Evolutionary conservation across 2,329 filamentous ascomycete genomes (phyloP).

Genomic region (Cladosporium velox): DNA sequence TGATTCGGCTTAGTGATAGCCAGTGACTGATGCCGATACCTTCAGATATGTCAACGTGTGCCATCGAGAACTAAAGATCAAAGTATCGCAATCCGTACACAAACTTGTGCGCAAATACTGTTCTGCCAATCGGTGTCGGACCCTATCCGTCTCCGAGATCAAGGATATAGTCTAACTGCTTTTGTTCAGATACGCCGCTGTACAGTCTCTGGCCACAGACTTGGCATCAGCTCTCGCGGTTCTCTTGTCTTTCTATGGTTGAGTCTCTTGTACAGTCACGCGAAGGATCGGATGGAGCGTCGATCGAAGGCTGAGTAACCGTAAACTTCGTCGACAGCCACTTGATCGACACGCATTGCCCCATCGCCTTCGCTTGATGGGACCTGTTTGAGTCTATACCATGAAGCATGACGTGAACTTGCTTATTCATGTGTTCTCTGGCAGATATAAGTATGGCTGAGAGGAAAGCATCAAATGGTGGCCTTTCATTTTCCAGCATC

Average conservation of each 20-base stretch:
- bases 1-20: background rate
- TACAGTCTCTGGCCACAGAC: background rate
- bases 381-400: background rate
- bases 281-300: background rate
- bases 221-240: background rate
- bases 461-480: background rate
- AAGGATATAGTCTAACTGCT: background rate
- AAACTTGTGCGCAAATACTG: background rate
- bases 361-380: background rate
- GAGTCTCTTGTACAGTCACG: background rate
- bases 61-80: background rate
- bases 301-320: background rate
- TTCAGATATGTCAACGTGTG: background rate
- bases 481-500: background rate
- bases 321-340: background rate
- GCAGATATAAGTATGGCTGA: background rate
- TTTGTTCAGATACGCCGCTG: constrained; percentile 8
- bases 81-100: background rate
- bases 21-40: background rate
- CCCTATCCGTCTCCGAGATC: background rate
- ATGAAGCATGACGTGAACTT: background rate
- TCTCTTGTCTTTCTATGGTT: background rate
- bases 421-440: background rate
- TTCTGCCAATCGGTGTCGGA: background rate
- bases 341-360: background rate